Percentiles rank a stretch among this genome's conserved stretches.
Evolutionary conservation across 768 basidiomycete species (phyloP).

Genomic region (Tephrocybe rancida): DNA sequence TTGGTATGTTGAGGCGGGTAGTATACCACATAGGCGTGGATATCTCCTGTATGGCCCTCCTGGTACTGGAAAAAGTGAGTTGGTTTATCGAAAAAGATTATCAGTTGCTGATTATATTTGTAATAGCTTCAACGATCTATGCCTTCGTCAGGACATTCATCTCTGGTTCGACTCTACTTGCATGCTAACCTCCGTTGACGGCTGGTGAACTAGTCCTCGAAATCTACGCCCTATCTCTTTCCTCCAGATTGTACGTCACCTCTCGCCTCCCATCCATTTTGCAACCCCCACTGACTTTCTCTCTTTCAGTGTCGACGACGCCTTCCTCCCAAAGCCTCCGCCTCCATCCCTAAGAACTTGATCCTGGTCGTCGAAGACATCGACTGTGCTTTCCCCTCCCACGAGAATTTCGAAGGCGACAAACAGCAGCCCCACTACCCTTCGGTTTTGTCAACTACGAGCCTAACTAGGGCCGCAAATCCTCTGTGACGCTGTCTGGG

Average conservation of each 20-base stretch:
- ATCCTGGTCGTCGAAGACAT: constrained; percentile 65
- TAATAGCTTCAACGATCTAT: constrained; percentile 55
- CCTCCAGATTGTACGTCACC: constrained; percentile 45
- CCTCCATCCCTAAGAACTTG: constrained; percentile 49
- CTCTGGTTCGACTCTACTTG: not conserved
- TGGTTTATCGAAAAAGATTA: not conserved
- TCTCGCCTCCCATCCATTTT: not conserved
- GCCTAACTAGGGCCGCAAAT: constrained; percentile 16
- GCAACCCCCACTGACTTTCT: constrained; percentile 5
- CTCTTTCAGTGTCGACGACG: constrained; percentile 53
- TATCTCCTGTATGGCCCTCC: constrained; percentile 61
- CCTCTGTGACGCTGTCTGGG: constrained; percentile 53
- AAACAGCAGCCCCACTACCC: not conserved
- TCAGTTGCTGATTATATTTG: constrained; percentile 33
- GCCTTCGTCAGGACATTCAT: constrained; percentile 42
- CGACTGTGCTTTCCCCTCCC: constrained; percentile 58
- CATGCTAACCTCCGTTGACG: constrained; percentile 18
- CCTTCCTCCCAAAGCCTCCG: constrained; percentile 46
- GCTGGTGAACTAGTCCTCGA: constrained; percentile 78
- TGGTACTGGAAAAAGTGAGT: constrained; percentile 63
- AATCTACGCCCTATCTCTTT: constrained; percentile 67
- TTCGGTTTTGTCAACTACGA: constrained; percentile 13
- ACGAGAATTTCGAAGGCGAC: constrained; percentile 39
- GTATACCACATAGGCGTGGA: constrained; percentile 59
- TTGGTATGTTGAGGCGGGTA: constrained; percentile 61